Evolutionary conservation across 2,329 filamentous ascomycete species (phyloP), one percentile per base, ranked within the genome.

Genomic region (Aureobasidium mangrovei): DNA sequence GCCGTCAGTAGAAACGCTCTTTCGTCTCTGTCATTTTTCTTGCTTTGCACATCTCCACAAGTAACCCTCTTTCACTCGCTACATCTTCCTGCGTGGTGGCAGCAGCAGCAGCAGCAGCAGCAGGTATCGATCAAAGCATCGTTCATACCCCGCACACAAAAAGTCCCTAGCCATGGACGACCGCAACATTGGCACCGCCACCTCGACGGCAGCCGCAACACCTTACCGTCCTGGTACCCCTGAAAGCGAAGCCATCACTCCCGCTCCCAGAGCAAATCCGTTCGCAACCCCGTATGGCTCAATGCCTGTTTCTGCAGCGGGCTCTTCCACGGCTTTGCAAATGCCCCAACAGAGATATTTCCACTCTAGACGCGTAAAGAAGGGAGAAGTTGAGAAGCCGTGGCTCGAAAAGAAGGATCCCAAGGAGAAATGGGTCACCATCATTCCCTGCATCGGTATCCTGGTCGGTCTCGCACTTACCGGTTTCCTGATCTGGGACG

Each of bases 381-480:
- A 88, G 66, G 86, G 81, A 40, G 80, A 87, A 46, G 69, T 88
- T 3, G 84, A 89, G 66, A 85, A 87, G 71, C 85, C 88, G 9
- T 93, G 88, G 88, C 70, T 85, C 38, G 70, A 79, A n/a, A 84
- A 83, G 65, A 82, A 75, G 55, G 84, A 91, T 60, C 83, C 85
- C 9, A 85, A 83, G 67, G 86, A 91, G 75, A 93, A 89, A 73
- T 93, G 88, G 88, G 83, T 88, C 7, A 90, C 84, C 2, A 89
- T 91, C 59, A 78, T 94, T 55, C 88, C 88, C 2, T 65, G 90
- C 40, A 66, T 88, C 27, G 88, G 87, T 44, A 80, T 93, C 47
- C 45, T 83, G 3, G 57, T 90, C 10, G 88, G 88, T 10, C 66
- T 91, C 35, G 79, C 68, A 2, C 71, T 91, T 39, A 80, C 84